Evolutionary conservation across 2,329 filamentous ascomycete species (phyloP).

Genomic region (Volutella citrinella): DNA sequence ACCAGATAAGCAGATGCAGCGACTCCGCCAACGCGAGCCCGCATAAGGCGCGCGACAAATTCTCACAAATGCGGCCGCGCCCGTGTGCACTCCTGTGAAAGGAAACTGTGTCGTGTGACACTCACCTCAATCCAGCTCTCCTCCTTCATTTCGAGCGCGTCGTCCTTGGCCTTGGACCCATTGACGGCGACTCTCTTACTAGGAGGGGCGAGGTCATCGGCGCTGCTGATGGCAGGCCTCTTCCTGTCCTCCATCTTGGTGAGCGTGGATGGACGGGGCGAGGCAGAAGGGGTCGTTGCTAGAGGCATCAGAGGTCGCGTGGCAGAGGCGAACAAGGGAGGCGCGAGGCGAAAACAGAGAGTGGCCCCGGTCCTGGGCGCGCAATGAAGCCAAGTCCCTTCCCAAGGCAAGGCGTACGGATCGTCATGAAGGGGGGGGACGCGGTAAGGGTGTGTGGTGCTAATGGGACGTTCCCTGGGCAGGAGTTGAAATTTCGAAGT

Average conservation of each 20-base stretch:
- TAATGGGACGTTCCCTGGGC: slow-evolving; percentile 33
- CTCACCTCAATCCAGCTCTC: slow-evolving; percentile 66
- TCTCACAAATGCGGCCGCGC: slow-evolving; percentile 10
- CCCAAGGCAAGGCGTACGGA: slow-evolving; percentile 28
- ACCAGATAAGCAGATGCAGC: slow-evolving; percentile 24
- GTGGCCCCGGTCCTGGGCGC: slow-evolving; percentile 25
- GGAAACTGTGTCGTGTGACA: slow-evolving; percentile 36
- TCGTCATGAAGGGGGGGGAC: slow-evolving; percentile 35
- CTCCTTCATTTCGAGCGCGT: slow-evolving; percentile 54
- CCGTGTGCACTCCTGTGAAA: slow-evolving; percentile 15
- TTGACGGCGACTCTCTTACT: slow-evolving; percentile 91
- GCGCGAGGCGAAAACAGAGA: slow-evolving; percentile 31
- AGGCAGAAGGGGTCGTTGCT: slow-evolving; percentile 69
- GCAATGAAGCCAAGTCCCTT: slow-evolving; percentile 34
- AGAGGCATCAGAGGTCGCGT: slow-evolving; percentile 75
- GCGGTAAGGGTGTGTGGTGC: slow-evolving; percentile 29
- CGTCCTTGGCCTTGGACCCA: slow-evolving; percentile 60
- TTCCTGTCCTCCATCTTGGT: slow-evolving; percentile 99
- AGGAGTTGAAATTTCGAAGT: slow-evolving; percentile 46
- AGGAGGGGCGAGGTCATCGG: slow-evolving; percentile 82
- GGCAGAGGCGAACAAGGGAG: slow-evolving; percentile 37
- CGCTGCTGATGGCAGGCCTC: slow-evolving; percentile 77
- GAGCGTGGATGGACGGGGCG: slow-evolving; percentile 75
- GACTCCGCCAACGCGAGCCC: slow-evolving; percentile 15
- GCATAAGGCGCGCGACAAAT: slow-evolving; percentile 8